phyloP scores from a whole-genome alignment of 1,284 basidiomycete genomes.

The Ustilago cynodontis region DNA sequence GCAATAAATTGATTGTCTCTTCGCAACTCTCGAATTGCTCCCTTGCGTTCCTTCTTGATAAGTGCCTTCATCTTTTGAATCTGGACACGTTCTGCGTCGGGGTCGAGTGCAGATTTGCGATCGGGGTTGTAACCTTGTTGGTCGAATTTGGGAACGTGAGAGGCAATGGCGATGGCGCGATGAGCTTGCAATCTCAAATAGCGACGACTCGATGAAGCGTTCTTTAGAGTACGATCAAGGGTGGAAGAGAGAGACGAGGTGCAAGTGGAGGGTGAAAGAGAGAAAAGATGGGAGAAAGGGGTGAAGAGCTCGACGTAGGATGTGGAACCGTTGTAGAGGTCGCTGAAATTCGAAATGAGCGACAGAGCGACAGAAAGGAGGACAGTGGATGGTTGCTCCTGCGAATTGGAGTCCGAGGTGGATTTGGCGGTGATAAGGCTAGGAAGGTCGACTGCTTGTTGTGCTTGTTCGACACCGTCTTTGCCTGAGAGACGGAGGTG shows the following conservation, averaged over 20 bases:
- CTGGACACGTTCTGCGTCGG: slow-evolving; percentile 90
- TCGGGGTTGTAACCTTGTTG: slow-evolving; percentile 80
- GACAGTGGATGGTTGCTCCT: slow-evolving; percentile 1
- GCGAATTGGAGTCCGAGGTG: background rate
- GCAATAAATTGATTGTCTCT: slow-evolving; percentile 96
- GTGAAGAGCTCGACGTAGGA: slow-evolving; percentile 65
- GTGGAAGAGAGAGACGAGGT: slow-evolving; percentile 67
- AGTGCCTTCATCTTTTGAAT: slow-evolving; percentile 86
- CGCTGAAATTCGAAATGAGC: slow-evolving; percentile 52
- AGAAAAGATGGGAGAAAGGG: slow-evolving; percentile 50
- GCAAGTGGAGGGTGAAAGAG: slow-evolving; percentile 32
- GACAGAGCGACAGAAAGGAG: slow-evolving; percentile 48
- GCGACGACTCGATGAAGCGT: slow-evolving; percentile 79
- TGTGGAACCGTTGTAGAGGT: slow-evolving; percentile 60
- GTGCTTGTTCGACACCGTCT: slow-evolving; percentile 16
- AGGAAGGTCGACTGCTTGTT: slow-evolving; percentile 32
- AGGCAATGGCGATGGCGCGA: slow-evolving; percentile 94
- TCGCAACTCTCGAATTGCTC: slow-evolving; percentile 93
- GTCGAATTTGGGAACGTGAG: slow-evolving; percentile 95
- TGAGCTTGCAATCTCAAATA: slow-evolving; percentile 91
- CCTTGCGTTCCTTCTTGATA: slow-evolving; percentile 96
- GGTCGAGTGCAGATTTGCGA: slow-evolving; percentile 82
- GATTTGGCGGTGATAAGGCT: slow-evolving; percentile 24
- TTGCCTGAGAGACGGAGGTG: slow-evolving; percentile 26
- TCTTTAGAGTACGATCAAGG: slow-evolving; percentile 76